Evolutionary conservation across 129 eudicot species (phyloP).

Genomic region (Flaveria bidentis): DNA sequence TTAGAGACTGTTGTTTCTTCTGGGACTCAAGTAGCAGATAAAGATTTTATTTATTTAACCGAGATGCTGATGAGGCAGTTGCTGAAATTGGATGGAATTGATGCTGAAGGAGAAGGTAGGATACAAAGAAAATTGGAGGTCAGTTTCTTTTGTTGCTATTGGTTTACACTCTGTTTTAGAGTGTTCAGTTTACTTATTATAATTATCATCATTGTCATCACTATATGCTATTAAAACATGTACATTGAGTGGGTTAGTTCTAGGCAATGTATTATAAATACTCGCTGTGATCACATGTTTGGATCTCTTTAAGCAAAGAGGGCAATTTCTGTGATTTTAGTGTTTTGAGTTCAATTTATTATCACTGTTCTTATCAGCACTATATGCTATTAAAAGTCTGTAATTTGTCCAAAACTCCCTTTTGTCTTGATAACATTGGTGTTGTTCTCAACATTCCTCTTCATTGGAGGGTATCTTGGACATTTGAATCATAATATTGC

Average conservation of each 20-base stretch:
- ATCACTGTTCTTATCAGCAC: not conserved
- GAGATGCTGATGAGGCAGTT: constrained; percentile 90
- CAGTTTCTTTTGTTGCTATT: constrained; percentile 14
- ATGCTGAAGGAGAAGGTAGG: constrained; percentile 88
- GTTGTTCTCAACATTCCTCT: not conserved
- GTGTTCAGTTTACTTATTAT: not conserved
- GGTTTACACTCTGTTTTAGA: not conserved
- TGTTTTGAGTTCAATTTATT: no score
- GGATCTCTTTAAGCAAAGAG: no score
- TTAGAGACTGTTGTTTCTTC: constrained; percentile 55
- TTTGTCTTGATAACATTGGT: not conserved
- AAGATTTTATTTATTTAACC: constrained; percentile 53
- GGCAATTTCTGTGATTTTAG: no score
- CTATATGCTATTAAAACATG: not conserved
- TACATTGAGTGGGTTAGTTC: not conserved
- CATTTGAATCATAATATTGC: not conserved
- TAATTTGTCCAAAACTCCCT: not conserved
- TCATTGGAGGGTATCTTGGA: constrained; percentile 1
- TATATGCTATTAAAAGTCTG: not conserved
- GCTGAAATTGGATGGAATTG: constrained; percentile 79
- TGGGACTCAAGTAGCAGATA: constrained; percentile 74
- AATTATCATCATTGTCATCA: not conserved
- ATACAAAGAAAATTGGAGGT: constrained; percentile 77
- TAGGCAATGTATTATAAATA: not conserved
- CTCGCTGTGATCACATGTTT: no score